These are phyloP conservation scores for Tolypocladium inflatum DNA, from an alignment of 2,329 filamentous ascomycete species.

Conservation along the genomic window DNA sequence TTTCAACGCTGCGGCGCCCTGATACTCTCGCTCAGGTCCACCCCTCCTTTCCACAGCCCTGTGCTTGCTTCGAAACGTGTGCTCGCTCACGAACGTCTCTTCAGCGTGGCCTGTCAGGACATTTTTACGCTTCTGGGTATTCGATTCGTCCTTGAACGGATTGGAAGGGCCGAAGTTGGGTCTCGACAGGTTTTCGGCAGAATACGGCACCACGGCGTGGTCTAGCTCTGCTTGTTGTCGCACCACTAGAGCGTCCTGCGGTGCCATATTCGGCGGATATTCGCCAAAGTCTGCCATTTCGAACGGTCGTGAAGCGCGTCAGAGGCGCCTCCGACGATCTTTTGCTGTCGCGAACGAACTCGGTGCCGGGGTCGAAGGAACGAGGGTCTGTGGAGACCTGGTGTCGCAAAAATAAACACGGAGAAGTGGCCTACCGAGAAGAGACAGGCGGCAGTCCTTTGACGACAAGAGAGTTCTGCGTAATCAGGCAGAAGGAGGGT, in stretches of 20 bases:
- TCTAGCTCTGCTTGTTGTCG: constrained; percentile 44
- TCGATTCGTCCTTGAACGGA: constrained; percentile 59
- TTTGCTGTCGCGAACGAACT: background rate
- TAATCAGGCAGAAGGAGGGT: background rate
- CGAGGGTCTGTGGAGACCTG: background rate
- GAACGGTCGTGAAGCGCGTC: background rate
- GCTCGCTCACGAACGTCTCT: constrained; percentile 82
- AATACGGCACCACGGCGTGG: constrained; percentile 54
- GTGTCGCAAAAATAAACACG: background rate
- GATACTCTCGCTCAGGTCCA: constrained; percentile 46
- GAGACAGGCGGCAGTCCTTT: background rate
- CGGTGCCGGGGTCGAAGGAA: background rate
- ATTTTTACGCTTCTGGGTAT: constrained; percentile 64
- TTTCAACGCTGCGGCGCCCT: constrained; percentile 51
- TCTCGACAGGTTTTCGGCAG: constrained; percentile 62
- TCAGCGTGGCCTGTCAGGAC: constrained; percentile 78
- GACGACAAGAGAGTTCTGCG: background rate
- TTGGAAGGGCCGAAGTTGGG: constrained; percentile 61
- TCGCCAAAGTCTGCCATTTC: constrained; percentile 53
- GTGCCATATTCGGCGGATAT: constrained; percentile 57
- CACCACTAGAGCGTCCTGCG: constrained; percentile 53
- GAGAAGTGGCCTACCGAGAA: background rate
- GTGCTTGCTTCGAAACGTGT: constrained; percentile 81
- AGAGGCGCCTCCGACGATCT: background rate
- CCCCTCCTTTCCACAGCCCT: constrained; percentile 66